Evolutionary conservation across 1,139 yeast species (phyloP).

Genomic region (Diutina rugosa): DNA sequence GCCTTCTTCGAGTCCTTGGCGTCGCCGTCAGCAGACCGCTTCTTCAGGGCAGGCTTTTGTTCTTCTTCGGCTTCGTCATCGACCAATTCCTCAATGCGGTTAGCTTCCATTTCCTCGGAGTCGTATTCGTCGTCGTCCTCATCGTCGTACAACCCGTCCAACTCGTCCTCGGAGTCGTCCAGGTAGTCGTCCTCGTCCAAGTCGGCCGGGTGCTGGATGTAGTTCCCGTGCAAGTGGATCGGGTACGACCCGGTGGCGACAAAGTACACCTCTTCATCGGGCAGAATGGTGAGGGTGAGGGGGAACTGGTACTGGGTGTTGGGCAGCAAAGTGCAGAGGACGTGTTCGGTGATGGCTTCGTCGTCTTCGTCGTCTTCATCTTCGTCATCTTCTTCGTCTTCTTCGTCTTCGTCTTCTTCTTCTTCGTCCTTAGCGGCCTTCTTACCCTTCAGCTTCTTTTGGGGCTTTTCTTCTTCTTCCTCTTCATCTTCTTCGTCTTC

Average conservation of each 20-base stretch:
- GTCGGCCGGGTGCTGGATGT: constrained; percentile 83
- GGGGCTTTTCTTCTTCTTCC: constrained; percentile 15
- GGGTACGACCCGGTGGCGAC: constrained; percentile 95
- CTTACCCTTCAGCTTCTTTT: constrained; percentile 8
- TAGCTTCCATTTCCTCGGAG: constrained; percentile 53
- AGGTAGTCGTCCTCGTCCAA: constrained; percentile 32
- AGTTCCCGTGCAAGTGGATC: constrained; percentile 87
- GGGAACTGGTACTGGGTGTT: constrained; percentile 78
- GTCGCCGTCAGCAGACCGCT: constrained; percentile 9
- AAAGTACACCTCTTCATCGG: constrained; percentile 89
- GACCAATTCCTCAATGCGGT: constrained; percentile 47
- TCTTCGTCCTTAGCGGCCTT: constrained; percentile 18
- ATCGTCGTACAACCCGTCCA: constrained; percentile 56
- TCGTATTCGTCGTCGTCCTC: constrained; percentile 46
- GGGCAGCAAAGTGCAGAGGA: constrained; percentile 86
- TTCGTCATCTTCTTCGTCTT: constrained; percentile 43
- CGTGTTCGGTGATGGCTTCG: constrained; percentile 57
- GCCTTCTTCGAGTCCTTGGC: constrained; percentile 26
- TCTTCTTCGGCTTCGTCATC: constrained; percentile 32
- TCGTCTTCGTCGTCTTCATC: constrained; percentile 44
- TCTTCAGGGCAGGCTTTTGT: constrained; percentile 18
- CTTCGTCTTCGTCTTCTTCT: constrained; percentile 29
- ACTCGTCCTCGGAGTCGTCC: constrained; percentile 67
- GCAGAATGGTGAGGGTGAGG: constrained; percentile 77
- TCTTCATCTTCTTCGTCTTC: constrained; percentile 32